These are phyloP conservation scores for Vanrija sp. DNA, from an alignment of 1,284 basidiomycete genomes.

Conservation along the genomic window DNA sequence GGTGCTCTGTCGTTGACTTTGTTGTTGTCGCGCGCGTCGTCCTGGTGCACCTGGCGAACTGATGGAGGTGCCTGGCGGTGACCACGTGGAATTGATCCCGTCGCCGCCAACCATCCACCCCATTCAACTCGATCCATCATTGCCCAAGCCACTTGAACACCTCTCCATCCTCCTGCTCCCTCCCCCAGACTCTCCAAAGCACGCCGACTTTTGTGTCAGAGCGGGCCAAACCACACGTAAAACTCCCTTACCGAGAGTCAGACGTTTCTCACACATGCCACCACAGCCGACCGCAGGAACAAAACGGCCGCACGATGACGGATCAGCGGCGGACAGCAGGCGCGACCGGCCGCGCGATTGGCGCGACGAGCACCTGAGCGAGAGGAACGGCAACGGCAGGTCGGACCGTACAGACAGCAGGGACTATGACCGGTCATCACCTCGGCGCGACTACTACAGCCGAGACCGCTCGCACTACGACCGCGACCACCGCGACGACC, in stretches of 20 bases:
- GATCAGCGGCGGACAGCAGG: slow-evolving; percentile 51
- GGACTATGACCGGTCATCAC: neutral
- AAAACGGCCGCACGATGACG: slow-evolving; percentile 5
- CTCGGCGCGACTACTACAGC: slow-evolving; percentile 4
- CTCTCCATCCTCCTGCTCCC: neutral
- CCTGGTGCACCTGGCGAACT: neutral
- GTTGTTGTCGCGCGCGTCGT: neutral
- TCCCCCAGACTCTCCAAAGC: neutral
- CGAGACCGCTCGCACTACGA: slow-evolving; percentile 8
- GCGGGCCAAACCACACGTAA: slow-evolving; percentile 5
- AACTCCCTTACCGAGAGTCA: slow-evolving; percentile 1
- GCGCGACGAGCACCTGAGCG: slow-evolving; percentile 65
- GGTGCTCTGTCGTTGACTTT: neutral
- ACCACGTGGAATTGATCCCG: neutral
- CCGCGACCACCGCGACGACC: slow-evolving; percentile 16
- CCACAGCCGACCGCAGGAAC: slow-evolving; percentile 7
- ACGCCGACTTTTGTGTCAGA: neutral
- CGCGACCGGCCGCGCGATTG: slow-evolving; percentile 65
- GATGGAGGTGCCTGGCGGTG: too few relatives aligned
- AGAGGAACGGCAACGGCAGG: slow-evolving; percentile 4
- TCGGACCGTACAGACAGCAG: neutral
- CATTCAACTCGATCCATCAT: too few relatives aligned
- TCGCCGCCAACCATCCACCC: neutral
- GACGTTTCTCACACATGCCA: slow-evolving; percentile 17
- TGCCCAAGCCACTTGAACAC: neutral